Percentiles rank a stretch among this genome's conserved stretches.
Conservation (phyloP, 352 stramenopile genomes). For the Thalassiosira hispida region DNA sequence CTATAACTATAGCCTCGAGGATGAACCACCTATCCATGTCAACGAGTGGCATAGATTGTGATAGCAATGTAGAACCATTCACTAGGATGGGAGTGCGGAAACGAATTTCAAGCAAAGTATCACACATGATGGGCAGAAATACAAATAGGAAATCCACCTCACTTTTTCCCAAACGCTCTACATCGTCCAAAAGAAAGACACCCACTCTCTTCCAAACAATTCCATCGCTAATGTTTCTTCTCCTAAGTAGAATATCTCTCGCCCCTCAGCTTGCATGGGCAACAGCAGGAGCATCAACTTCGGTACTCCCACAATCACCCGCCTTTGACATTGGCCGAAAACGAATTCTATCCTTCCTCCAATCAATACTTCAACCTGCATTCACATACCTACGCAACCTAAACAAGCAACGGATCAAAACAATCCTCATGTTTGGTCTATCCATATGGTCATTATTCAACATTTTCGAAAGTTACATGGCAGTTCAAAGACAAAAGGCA, state of each 20-base stretch:
- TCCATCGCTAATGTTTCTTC: slow-evolving; percentile 1
- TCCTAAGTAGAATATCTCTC: slow-evolving; percentile 11
- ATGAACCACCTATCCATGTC: slow-evolving; percentile 8
- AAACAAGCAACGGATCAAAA: slow-evolving; percentile 15
- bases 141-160: background rate
- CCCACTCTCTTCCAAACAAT: slow-evolving; percentile 6
- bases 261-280: slow-evolving; percentile 8
- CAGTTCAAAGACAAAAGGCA: slow-evolving; percentile 52
- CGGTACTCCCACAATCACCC: slow-evolving; percentile 1
- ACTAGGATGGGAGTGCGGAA: slow-evolving; percentile 4
- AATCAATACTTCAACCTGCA: slow-evolving; percentile 10
- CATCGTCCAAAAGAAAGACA: slow-evolving; percentile 8
- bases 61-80: background rate
- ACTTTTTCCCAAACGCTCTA: slow-evolving; percentile 11
- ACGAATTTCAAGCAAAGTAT: background rate
- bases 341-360: slow-evolving; percentile 13
- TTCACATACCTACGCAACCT: slow-evolving; percentile 8
- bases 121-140: background rate
- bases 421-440: background rate
- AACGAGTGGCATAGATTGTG: background rate
- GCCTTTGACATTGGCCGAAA: slow-evolving; percentile 13
- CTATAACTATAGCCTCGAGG: no score
- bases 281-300: background rate
- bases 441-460: slow-evolving; percentile 23
- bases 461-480: slow-evolving; percentile 28